Base-by-base conservation (phyloP, 1,284 basidiomycete species). In the Volvariella volvacea region DNA sequence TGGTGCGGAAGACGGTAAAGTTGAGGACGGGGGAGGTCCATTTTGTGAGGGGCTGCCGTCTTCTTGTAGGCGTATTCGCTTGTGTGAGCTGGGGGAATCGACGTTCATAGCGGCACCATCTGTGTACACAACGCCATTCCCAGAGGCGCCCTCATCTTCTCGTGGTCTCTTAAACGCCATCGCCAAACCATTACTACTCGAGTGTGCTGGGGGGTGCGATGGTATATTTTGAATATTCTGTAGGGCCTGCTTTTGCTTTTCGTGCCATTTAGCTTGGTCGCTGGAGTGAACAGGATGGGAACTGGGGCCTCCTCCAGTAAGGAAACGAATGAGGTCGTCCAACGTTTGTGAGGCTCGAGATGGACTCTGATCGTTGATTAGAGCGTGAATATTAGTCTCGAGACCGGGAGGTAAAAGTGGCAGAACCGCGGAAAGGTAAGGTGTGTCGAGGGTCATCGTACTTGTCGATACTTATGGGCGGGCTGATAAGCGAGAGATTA, bases 311-410 rank as follows among this genome's bases (percentile, higher is more conserved):
- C 53, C 61, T 6, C 60, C 62, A 22, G 42, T 47, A 2, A 59
- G 50, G 40, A 64, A 62, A 19, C 60, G 54, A 21, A 63, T 54
- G 8, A 63, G 44, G 21, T 50, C 51, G 31, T 64, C 60, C 14
- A 63, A 45, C 37, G 12, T 19, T 16, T 45, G 54, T 44, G 22
- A 12, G 25, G 25, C 6, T 28, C 12, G 25, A 12, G 25, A 6
- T 6, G 25, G 25, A 28, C 6, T 28, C 12, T 28, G 25, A 34
- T 12, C 43, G 44, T 34, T 36, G 17, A 61, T 55, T 22, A 50
- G 43, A 19, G 44, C 30, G 17, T 39, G 34, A 10, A 50, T 25
- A 28, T 45, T 42, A 1, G 32, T 31, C 22, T 43, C 44, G 7
- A 50, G 43, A 28, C 48, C 46, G 3, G 34, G 28, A 15, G 49